A percentile compares a stretch with the other conserved stretches of the same genome.
Conservation (phyloP, 306 rosid genomes). For the Luffa aegyptiaca region DNA sequence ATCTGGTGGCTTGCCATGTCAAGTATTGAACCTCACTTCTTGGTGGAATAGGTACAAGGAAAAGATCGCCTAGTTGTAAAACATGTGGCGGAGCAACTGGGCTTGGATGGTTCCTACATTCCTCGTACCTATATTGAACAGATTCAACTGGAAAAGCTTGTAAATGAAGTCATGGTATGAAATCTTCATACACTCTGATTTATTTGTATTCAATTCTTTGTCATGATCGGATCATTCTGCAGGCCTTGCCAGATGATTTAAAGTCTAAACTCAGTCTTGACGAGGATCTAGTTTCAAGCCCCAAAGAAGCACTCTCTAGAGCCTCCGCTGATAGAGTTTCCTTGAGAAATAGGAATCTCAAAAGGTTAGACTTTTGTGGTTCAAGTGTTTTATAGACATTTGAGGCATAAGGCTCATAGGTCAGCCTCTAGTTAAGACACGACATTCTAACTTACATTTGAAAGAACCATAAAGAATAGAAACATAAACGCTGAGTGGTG, state of each 20-base stretch:
- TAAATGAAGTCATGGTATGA: constrained; percentile 93
- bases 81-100: constrained; percentile 64
- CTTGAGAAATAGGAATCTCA: constrained; percentile 62
- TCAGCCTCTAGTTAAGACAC: neutral
- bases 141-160: constrained; percentile 96
- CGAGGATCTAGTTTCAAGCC: constrained; percentile 92
- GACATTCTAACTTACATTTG: neutral
- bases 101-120: constrained; percentile 84
- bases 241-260: constrained; percentile 98
- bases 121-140: constrained; percentile 98
- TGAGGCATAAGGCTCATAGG: neutral
- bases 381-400: neutral
- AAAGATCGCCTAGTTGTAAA: constrained; percentile 67
- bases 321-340: constrained; percentile 82
- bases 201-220: neutral
- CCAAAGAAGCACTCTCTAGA: constrained; percentile 84
- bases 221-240: constrained; percentile 27
- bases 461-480: neutral
- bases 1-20: neutral
- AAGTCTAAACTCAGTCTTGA: constrained; percentile 89
- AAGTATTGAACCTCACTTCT: constrained; percentile 3
- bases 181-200: constrained; percentile 3
- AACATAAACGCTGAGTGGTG: neutral
- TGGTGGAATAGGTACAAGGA: constrained; percentile 74
- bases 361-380: constrained; percentile 37